Conservation (phyloP, 371 early-diverging fungal genomes). For the Thermomucor indicae-seudaticae region DNA sequence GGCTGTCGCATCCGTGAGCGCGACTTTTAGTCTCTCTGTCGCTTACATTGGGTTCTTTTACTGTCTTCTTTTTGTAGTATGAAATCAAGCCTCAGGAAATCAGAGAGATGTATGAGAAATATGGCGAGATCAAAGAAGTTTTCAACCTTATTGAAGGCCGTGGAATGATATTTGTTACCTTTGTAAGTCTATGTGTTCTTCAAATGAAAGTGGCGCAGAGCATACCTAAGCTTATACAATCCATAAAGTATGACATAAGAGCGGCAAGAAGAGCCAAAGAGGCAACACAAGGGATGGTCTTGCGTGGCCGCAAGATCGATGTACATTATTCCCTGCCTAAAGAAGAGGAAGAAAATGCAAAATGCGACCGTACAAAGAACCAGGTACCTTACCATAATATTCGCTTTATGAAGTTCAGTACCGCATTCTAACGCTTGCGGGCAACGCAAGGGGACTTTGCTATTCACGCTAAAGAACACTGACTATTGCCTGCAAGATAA, state of each 20-base stretch:
- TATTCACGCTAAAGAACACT: slow-evolving; percentile 39
- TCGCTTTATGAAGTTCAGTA: neutral
- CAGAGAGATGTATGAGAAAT: slow-evolving; percentile 34
- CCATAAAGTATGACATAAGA: slow-evolving; percentile 39
- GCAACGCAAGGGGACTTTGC: slow-evolving; percentile 57
- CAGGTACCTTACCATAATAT: slow-evolving; percentile 28
- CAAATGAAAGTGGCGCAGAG: too few relatives aligned
- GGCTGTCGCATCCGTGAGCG: too few relatives aligned
- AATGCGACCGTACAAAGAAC: slow-evolving; percentile 49
- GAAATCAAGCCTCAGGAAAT: slow-evolving; percentile 29
- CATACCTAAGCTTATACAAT: neutral
- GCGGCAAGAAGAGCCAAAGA: slow-evolving; percentile 44
- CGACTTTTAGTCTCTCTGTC: neutral
- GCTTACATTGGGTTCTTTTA: neutral
- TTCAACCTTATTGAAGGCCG: slow-evolving; percentile 43
- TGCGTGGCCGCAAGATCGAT: slow-evolving; percentile 46
- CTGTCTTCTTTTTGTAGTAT: slow-evolving; percentile 21
- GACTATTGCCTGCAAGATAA: slow-evolving; percentile 32
- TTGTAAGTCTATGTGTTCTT: slow-evolving; percentile 31
- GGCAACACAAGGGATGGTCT: slow-evolving; percentile 30
- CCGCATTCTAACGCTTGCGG: too few relatives aligned
- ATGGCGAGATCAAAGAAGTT: slow-evolving; percentile 48
- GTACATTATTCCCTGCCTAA: slow-evolving; percentile 60
- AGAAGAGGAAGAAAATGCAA: slow-evolving; percentile 40
- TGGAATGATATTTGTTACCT: slow-evolving; percentile 55